phyloP scores from a whole-genome alignment of 495 filamentous ascomycete species.

The Penicillium waksmanii region DNA sequence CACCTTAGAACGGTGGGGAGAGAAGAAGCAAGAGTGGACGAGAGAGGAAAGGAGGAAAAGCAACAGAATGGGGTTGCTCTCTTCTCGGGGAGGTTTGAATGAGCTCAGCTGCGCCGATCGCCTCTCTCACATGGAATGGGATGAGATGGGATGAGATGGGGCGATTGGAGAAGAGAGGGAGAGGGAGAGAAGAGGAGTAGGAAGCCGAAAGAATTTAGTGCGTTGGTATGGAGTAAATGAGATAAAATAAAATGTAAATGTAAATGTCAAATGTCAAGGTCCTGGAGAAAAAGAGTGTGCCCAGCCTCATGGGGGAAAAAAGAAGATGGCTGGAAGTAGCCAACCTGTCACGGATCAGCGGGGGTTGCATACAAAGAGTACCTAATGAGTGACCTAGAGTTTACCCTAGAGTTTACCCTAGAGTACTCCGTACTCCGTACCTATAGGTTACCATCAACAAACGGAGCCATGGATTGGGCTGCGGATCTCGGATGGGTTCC shows the following conservation, averaged over 20 bases:
- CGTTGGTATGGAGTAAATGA: background rate
- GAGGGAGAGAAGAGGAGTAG: slow-evolving; percentile 14
- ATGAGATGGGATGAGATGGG: background rate
- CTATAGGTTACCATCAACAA: slow-evolving; percentile 7
- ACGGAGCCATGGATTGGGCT: slow-evolving; percentile 12
- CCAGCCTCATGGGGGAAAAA: slow-evolving; percentile 15
- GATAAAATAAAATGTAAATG: background rate
- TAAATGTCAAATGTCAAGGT: background rate
- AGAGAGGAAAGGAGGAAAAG: slow-evolving; percentile 17
- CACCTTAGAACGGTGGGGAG: slow-evolving; percentile 23
- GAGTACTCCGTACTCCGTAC: too few relatives aligned
- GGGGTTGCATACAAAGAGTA: background rate
- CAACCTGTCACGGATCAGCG: background rate
- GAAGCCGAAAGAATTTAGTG: slow-evolving; percentile 11
- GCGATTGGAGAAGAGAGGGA: slow-evolving; percentile 15
- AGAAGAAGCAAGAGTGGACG: slow-evolving; percentile 15
- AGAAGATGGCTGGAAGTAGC: slow-evolving; percentile 12
- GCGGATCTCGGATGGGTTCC: slow-evolving; percentile 21
- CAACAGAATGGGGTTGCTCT: slow-evolving; percentile 27
- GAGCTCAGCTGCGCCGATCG: slow-evolving; percentile 30
- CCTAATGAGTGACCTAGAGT: background rate
- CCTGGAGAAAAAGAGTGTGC: slow-evolving; percentile 7
- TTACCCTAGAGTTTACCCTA: too few relatives aligned
- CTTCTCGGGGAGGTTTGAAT: slow-evolving; percentile 11
- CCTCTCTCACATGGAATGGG: slow-evolving; percentile 30